Base-by-base conservation (phyloP, 2,329 filamentous ascomycete genomes). In the Xylariomycetidae sp. region DNA sequence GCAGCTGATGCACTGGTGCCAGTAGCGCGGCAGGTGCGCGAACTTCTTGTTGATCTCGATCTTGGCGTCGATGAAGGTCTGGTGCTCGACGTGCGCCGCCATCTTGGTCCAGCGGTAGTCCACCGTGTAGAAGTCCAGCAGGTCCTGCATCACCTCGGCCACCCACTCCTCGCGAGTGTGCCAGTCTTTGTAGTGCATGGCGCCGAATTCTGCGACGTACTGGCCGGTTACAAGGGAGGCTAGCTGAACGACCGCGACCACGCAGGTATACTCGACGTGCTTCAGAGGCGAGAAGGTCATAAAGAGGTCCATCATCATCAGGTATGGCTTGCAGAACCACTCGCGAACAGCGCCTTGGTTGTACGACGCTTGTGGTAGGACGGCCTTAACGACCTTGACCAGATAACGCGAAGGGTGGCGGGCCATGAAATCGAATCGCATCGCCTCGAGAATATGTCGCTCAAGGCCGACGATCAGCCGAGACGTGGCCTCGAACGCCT, bases 241-340 rank as follows among this genome's bases (percentile, higher is more conserved):
- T 22, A 96, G 74, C 60, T 95, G 88, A 9, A 94, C 64, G 44
- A 86, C 77, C 8, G 83, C 82, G 50, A 94, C 74, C 1, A 85
- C 86, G 72, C 95, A 81, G 10, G 86, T 84, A n/a, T 83, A 77
- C 0, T 85, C 85, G 1, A 81, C 85, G 50, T 94, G 86, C 64
- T 96, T 96, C 37, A 96, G 70, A 7, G 89, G 89, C 1, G 87
- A 82, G 58, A 92, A 93, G 0, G 92, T 98, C 54, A 89, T 86
- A 63, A 95, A 95, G 29, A 95, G 67, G 60, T 98, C 92, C 32
- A 90, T 75, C 29, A 81, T 84, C 56, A 96, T 84, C 42, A 82
- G 78, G 62, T 88, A 95, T 0, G 86, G 85, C 1, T 79, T 72
- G 12, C 69, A 68, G 19, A 79, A 76, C 39, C 88, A 75, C 8